Conservation (phyloP, 2,329 filamentous ascomycete genomes). For the Apiospora malaysiana region DNA sequence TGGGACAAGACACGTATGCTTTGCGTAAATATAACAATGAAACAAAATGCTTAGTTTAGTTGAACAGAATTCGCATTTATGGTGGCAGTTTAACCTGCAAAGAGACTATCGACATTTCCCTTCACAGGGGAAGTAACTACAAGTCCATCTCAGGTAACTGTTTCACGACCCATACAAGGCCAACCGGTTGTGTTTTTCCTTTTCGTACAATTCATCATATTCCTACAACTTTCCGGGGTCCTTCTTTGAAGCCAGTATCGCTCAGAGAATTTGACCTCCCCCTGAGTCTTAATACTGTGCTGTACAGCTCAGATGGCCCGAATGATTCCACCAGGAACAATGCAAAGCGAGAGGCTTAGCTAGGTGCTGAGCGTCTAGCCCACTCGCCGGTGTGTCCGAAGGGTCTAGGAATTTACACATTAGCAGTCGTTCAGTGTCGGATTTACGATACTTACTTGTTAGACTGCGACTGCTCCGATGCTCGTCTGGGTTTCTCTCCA, state of each 20-base stretch:
- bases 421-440: background rate
- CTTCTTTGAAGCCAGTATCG: no score
- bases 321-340: no score
- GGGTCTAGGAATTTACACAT: slow-evolving; percentile 30
- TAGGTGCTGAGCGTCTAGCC: slow-evolving; percentile 40
- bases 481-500: background rate
- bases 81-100: background rate
- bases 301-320: no score
- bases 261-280: no score
- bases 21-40: background rate
- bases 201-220: slow-evolving; percentile 24
- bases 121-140: background rate
- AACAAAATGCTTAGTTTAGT: background rate
- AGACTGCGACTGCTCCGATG: slow-evolving; percentile 1
- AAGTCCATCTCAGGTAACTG: background rate
- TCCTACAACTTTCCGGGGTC: background rate
- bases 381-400: slow-evolving; percentile 40
- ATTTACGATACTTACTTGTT: background rate
- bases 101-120: background rate
- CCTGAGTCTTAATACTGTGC: no score
- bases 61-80: background rate
- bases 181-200: background rate
- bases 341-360: background rate
- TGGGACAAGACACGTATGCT: no score
- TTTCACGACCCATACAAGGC: background rate